Evolutionary conservation across 2,329 filamentous ascomycete genomes (phyloP).

Genomic region (Colletotrichum theobromicola): DNA sequence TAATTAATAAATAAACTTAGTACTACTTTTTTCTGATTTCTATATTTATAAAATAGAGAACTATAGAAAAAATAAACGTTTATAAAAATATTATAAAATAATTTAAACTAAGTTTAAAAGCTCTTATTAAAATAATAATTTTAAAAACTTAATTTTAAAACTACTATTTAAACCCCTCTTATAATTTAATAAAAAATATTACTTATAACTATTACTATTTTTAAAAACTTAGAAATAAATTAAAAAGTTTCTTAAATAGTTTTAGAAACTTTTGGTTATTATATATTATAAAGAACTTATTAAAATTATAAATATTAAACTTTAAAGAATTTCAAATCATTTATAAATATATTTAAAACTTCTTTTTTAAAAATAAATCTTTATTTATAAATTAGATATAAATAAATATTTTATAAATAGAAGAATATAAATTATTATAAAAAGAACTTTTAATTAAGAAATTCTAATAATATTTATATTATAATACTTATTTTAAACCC

Average conservation of each 20-base stretch:
- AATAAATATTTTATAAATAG: not conserved
- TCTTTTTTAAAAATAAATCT: fast-evolving
- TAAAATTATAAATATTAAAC: not conserved
- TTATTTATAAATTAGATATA: not conserved
- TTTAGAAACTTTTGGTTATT: not conserved
- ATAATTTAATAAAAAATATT: no score
- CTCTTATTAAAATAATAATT: no score
- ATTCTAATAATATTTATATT: not conserved
- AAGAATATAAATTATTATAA: not conserved
- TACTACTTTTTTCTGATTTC: not conserved
- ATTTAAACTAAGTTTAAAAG: not conserved
- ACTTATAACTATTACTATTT: not conserved
- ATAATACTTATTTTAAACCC: not conserved
- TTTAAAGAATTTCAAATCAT: not conserved
- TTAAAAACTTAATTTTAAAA: no score
- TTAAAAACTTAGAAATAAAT: not conserved
- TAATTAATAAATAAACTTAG: not conserved
- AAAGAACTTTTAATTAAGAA: not conserved
- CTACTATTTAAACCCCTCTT: fast-evolving
- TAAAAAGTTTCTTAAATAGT: not conserved
- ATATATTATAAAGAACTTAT: not conserved
- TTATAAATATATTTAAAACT: not conserved
- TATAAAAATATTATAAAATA: not conserved
- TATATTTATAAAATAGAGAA: not conserved
- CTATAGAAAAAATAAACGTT: not conserved